Conservation (phyloP, 352 stramenopile genomes). For the Globisporangium takayamanum region DNA sequence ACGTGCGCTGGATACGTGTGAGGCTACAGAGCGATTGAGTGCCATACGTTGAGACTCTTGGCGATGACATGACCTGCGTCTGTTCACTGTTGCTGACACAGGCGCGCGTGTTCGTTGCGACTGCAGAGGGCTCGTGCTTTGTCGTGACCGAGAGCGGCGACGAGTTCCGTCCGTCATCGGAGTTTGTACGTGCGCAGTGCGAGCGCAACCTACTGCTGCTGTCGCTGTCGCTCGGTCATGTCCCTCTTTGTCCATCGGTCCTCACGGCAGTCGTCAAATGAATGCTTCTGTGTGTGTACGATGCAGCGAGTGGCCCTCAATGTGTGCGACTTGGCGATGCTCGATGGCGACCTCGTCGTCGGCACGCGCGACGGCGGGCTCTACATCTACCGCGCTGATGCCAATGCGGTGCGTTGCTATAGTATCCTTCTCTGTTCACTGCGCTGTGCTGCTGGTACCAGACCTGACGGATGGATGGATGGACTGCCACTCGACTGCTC, state of each 20-base stretch:
- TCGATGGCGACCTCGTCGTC: conserved; percentile 50
- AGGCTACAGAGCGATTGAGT: background rate
- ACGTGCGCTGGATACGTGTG: conserved; percentile 4
- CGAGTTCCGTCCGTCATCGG: conserved; percentile 41
- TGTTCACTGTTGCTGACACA: conserved; percentile 5
- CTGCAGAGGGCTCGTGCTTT: conserved; percentile 56
- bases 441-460: background rate
- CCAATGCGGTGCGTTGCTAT: conserved; percentile 18
- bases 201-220: no score
- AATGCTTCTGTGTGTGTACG: background rate
- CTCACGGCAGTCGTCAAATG: no score
- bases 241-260: background rate
- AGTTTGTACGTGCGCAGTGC: conserved; percentile 44
- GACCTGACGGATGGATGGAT: no score
- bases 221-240: background rate
- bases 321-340: conserved; percentile 47
- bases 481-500: background rate
- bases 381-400: conserved; percentile 36
- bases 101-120: conserved; percentile 68
- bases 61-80: no score
- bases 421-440: background rate
- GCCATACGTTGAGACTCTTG: no score
- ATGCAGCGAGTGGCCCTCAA: conserved; percentile 57
- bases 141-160: conserved; percentile 47
- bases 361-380: conserved; percentile 62